A percentile compares a stretch with the other conserved stretches of the same genome.
These are phyloP conservation scores for Erysimum cheiri DNA, from an alignment of 441 rosid species.

Conservation along the genomic window DNA sequence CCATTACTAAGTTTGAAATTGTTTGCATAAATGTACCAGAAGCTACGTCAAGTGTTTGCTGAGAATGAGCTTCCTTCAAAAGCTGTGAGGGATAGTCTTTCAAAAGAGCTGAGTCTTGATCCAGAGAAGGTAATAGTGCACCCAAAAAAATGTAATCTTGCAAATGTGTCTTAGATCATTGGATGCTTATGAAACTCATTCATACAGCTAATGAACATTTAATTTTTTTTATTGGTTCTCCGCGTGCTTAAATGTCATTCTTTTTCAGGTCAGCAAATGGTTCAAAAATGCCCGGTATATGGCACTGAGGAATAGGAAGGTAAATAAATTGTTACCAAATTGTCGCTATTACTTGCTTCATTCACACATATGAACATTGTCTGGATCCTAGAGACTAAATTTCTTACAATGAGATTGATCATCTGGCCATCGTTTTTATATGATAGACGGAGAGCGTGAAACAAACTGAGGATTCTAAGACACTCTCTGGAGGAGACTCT, in stretches of 20 bases:
- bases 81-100: constrained; percentile 72
- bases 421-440: constrained; percentile 6
- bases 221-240: constrained; percentile 22
- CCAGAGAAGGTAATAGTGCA: constrained; percentile 73
- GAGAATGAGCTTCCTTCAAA: constrained; percentile 96
- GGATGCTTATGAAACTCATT: constrained; percentile 1
- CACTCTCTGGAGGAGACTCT: constrained; percentile 43
- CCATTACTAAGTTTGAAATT: constrained; percentile 7
- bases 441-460: constrained; percentile 29
- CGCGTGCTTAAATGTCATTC: constrained; percentile 32
- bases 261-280: constrained; percentile 94
- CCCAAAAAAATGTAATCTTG: background rate
- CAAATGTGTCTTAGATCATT: constrained; percentile 17
- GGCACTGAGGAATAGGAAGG: constrained; percentile 88
- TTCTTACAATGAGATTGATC: constrained; percentile 13
- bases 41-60: constrained; percentile 87
- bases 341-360: background rate
- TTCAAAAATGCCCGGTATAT: constrained; percentile 95
- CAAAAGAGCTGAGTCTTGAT: constrained; percentile 81
- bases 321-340: constrained; percentile 31
- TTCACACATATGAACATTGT: constrained; percentile 22
- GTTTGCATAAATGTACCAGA: constrained; percentile 60
- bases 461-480: constrained; percentile 38
- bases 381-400: constrained; percentile 5
- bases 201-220: background rate